Conservation (phyloP, 352 stramenopile genomes). For the Phytophthora melonis region DNA sequence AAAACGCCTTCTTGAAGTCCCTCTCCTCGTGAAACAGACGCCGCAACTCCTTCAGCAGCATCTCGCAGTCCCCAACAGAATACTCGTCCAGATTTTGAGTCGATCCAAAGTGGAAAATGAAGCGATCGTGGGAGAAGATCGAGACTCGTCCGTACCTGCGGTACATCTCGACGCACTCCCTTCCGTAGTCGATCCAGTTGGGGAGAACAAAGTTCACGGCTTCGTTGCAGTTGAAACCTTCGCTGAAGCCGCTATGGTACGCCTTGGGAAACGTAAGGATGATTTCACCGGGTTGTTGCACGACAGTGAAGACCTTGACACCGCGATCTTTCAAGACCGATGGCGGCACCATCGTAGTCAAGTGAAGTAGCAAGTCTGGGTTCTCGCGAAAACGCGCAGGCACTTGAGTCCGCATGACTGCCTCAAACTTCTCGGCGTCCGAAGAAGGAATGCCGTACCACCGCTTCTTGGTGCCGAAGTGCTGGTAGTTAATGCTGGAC, state of each 20-base stretch:
- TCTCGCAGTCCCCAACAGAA: slow-evolving; percentile 64
- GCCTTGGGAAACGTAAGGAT: slow-evolving; percentile 97
- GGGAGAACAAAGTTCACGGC: slow-evolving; percentile 90
- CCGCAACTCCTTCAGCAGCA: slow-evolving; percentile 70
- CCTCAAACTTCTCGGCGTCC: slow-evolving; percentile 67
- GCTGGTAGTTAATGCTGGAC: slow-evolving; percentile 99
- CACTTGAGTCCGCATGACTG: slow-evolving; percentile 53
- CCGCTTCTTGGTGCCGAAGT: slow-evolving; percentile 96
- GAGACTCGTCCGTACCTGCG: slow-evolving; percentile 65
- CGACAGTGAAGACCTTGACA: slow-evolving; percentile 70
- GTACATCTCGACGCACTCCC: slow-evolving; percentile 77
- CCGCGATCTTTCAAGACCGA: slow-evolving; percentile 51
- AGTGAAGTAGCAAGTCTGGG: slow-evolving; percentile 74
- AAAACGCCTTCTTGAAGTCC: slow-evolving; percentile 63
- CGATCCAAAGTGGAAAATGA: slow-evolving; percentile 82
- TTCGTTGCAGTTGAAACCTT: slow-evolving; percentile 95
- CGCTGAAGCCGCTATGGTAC: slow-evolving; percentile 97
- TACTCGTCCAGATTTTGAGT: slow-evolving; percentile 76
- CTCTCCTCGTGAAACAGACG: slow-evolving; percentile 80
- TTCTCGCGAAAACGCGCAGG: slow-evolving; percentile 70
- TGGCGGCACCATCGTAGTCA: slow-evolving; percentile 81
- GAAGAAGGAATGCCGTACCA: slow-evolving; percentile 93
- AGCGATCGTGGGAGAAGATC: slow-evolving; percentile 86
- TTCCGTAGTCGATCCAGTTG: slow-evolving; percentile 87
- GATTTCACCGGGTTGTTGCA: slow-evolving; percentile 94